Evolutionary conservation across 129 eudicot genomes (phyloP).

Genomic region (Chrysanthemum seticuspe): DNA sequence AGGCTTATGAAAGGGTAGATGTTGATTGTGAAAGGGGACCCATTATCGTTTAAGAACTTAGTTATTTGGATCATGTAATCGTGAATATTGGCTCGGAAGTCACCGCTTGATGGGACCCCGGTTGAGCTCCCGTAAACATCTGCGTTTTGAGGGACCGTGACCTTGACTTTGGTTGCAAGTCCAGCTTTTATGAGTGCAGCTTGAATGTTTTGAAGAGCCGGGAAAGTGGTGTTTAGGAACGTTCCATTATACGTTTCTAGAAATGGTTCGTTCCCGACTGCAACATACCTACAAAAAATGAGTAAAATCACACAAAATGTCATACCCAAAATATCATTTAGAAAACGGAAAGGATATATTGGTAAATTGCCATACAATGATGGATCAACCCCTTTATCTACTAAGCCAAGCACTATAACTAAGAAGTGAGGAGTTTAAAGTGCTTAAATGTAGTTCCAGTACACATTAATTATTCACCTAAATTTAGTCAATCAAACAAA

Average conservation of each 20-base stretch:
- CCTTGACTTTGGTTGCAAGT: constrained; percentile 24
- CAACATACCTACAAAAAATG: constrained; percentile 33
- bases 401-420: not conserved
- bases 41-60: constrained; percentile 16
- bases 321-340: not conserved
- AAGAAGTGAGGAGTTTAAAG: not conserved
- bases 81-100: constrained; percentile 30
- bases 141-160: constrained; percentile 38
- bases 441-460: not conserved
- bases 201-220: constrained; percentile 44
- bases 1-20: constrained; percentile 37
- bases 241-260: constrained; percentile 37
- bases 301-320: not conserved
- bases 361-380: not conserved
- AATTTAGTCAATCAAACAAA: not conserved
- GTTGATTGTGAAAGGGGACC: constrained; percentile 30
- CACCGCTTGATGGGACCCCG: constrained; percentile 30
- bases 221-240: constrained; percentile 31
- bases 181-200: constrained; percentile 38
- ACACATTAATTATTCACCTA: not conserved
- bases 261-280: constrained; percentile 48
- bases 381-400: not conserved
- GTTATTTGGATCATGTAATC: constrained; percentile 26
- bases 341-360: constrained; percentile 2
- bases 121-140: constrained; percentile 26